phyloP scores from a whole-genome alignment of 495 filamentous ascomycete species.

The Aspergillus funiculosus region DNA sequence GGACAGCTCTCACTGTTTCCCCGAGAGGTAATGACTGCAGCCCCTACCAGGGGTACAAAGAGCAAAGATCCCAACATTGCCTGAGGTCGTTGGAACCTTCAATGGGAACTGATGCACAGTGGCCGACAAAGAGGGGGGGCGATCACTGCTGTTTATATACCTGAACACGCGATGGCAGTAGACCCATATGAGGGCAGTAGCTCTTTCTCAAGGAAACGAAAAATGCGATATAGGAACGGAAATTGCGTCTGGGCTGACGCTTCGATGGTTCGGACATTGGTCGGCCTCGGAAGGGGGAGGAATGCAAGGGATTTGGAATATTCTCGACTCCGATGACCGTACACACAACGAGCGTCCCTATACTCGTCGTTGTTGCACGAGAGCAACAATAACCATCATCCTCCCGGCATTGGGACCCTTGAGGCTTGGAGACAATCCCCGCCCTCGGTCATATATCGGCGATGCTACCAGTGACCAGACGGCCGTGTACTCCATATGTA shows the following conservation, averaged over 20 bases:
- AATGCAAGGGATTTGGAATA: slow-evolving; percentile 8
- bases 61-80: slow-evolving; percentile 30
- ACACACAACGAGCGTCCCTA: too few relatives aligned
- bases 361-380: too few relatives aligned
- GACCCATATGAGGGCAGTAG: too few relatives aligned
- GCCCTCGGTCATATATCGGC: slow-evolving; percentile 22
- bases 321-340: too few relatives aligned
- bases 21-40: slow-evolving; percentile 25
- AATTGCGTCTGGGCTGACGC: slow-evolving; percentile 5
- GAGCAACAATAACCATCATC: too few relatives aligned
- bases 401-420: too few relatives aligned
- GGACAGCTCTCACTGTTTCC: slow-evolving; percentile 45
- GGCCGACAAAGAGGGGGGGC: not conserved
- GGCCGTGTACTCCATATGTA: not conserved
- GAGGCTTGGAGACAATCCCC: not conserved
- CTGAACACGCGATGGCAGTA: slow-evolving; percentile 1
- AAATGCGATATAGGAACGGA: not conserved
- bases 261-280: slow-evolving; percentile 10
- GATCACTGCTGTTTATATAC: slow-evolving; percentile 12
- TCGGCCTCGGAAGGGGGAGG: slow-evolving; percentile 5
- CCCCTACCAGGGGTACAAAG: slow-evolving; percentile 31
- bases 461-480: slow-evolving; percentile 9
- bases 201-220: too few relatives aligned
- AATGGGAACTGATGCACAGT: not conserved
- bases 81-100: too few relatives aligned